Base-by-base conservation (phyloP, 1,284 basidiomycete genomes). In the Hemileia vastatrix region DNA sequence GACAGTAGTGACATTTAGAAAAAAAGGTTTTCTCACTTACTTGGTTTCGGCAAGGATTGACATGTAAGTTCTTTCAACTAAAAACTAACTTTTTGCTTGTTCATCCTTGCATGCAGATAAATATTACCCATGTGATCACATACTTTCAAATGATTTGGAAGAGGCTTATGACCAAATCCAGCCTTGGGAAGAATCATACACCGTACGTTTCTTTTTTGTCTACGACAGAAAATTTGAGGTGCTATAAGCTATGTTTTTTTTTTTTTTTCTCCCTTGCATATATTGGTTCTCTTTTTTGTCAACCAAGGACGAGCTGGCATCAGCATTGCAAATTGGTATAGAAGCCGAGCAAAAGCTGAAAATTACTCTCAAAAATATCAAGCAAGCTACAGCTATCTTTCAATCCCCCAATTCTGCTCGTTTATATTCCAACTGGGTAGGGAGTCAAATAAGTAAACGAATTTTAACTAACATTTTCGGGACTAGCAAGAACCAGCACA, bases 91-190 rank as follows among this genome's bases (percentile, higher is more conserved):
- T 51, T 40, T 19, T 49, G 3, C 23, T 51, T 23, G 13, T 24
- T 5, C 23, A 8, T 48, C 2, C 23, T 55, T 23, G 59, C 65
- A 68, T 56, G 52, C 60, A 11, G 54, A 68, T 44, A 72, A 72
- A 54, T 67, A 65, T 8, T 70, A 69, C 54, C 70, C 72, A 11
- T 70, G 72, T 58, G 72, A 74, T 49, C 64, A 67, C 2, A 65
- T 67, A 0, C 68, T 79, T 1, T 69, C 76, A 4, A 52, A 64
- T 0, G 71, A 75, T 13, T 69, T 79, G 31, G 76, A 78, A 50
- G 40, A 61, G 2, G 77, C 77, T 0, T 78, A 76, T 58, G 56
- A 65, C 0, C 48, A 68, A 15, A 77, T 76, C 21, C 63, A 70
- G 15, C 77, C 77, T 0, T 77, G 74, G 72, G 66, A 71, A 43